Conservation (phyloP, 805 yeast species). For the Wickerhamomyces rabaulensis region DNA sequence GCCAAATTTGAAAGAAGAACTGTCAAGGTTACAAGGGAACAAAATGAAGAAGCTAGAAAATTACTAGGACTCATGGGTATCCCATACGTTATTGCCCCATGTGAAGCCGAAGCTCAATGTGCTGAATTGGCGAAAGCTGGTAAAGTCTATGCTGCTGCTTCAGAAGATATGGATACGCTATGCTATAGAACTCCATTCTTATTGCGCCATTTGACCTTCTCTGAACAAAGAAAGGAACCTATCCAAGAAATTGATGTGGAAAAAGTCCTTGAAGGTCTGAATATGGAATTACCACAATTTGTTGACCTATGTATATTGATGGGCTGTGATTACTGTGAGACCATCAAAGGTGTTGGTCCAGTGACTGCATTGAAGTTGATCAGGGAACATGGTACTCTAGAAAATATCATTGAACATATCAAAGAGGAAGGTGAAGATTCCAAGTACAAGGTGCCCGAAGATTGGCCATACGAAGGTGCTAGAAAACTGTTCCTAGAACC, state of each 20-base stretch:
- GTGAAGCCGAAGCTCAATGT: slow-evolving; percentile 99
- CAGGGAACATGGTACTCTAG: slow-evolving; percentile 78
- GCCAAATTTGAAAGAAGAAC: slow-evolving; percentile 78
- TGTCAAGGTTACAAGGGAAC: slow-evolving; percentile 83
- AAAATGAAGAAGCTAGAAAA: slow-evolving; percentile 88
- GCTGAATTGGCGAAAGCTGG: slow-evolving; percentile 87
- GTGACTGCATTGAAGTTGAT: slow-evolving; percentile 88
- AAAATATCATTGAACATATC: slow-evolving; percentile 65
- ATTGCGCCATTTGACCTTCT: slow-evolving; percentile 84
- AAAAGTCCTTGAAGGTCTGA: slow-evolving; percentile 70
- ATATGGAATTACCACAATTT: slow-evolving; percentile 66
- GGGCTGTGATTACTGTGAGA: slow-evolving; percentile 97
- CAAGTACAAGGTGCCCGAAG: slow-evolving; percentile 84
- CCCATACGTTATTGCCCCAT: slow-evolving; percentile 89
- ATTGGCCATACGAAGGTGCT: slow-evolving; percentile 91
- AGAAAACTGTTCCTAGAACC: slow-evolving; percentile 79
- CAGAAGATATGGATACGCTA: slow-evolving; percentile 98
- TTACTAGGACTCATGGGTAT: slow-evolving; percentile 87
- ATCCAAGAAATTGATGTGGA: slow-evolving; percentile 74
- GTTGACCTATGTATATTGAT: slow-evolving; percentile 87
- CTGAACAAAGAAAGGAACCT: slow-evolving; percentile 91
- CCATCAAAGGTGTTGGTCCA: slow-evolving; percentile 94
- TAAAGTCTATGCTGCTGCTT: slow-evolving; percentile 94
- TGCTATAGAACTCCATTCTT: slow-evolving; percentile 85
- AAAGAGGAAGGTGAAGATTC: slow-evolving; percentile 37